phyloP scores from a whole-genome alignment of 805 yeast genomes.

The Saccharomyces mikatae region DNA sequence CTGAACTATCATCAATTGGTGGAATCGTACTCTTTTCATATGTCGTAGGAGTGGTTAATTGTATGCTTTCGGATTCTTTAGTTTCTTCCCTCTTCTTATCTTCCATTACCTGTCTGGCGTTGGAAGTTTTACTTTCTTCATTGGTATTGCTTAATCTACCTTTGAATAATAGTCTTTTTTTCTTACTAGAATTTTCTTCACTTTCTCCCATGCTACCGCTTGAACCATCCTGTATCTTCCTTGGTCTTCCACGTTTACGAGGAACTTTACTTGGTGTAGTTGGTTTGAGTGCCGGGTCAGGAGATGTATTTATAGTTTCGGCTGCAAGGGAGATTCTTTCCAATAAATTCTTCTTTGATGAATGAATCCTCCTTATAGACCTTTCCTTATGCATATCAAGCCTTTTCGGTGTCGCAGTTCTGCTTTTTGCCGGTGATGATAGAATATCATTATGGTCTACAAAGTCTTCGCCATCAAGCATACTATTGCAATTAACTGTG shows the following conservation, averaged over 20 bases:
- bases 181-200: background rate
- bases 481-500: background rate
- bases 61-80: background rate
- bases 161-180: background rate
- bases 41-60: background rate
- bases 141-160: conserved; percentile 19
- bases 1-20: background rate
- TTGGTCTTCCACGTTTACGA: conserved; percentile 11
- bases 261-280: conserved; percentile 3
- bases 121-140: conserved; percentile 27
- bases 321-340: background rate
- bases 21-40: background rate
- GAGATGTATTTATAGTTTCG: background rate
- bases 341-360: background rate
- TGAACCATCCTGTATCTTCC: conserved; percentile 1
- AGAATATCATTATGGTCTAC: conserved; percentile 20
- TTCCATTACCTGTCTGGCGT: conserved; percentile 22
- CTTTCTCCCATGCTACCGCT: background rate
- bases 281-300: background rate
- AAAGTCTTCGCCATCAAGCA: conserved; percentile 11
- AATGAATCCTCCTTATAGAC: background rate
- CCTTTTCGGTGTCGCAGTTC: background rate
- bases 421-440: conserved; percentile 13
- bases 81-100: conserved; percentile 7
- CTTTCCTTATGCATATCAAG: background rate